A percentile compares a stretch with the other conserved stretches of the same genome.
Conservation (phyloP, 495 filamentous ascomycete species). For the Podospora australis region DNA sequence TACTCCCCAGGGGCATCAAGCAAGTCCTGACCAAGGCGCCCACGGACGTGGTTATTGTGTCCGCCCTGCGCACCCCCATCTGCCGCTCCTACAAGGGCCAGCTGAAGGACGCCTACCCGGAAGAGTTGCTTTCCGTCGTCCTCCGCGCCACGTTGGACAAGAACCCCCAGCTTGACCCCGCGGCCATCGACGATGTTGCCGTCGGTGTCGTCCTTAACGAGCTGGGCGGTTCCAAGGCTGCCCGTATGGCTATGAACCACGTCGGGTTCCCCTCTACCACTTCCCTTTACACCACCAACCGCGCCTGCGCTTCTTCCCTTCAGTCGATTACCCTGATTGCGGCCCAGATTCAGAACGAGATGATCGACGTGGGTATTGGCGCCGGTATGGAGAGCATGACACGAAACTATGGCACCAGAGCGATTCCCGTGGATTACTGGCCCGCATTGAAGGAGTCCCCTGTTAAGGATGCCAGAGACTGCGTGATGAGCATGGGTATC, state of each 20-base stretch:
- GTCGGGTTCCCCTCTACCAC: conserved; percentile 60
- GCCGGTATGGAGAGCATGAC: conserved; percentile 96
- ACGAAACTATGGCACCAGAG: conserved; percentile 72
- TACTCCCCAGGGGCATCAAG: conserved; percentile 51
- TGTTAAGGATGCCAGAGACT: conserved; percentile 69
- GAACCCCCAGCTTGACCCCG: conserved; percentile 67
- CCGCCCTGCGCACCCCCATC: conserved; percentile 78
- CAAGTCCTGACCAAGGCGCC: conserved; percentile 76
- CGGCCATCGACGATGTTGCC: conserved; percentile 68
- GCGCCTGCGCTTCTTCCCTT: conserved; percentile 74
- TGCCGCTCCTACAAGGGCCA: conserved; percentile 75
- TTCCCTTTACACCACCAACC: conserved; percentile 77
- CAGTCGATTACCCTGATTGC: conserved; percentile 66
- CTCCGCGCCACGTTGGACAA: conserved; percentile 72
- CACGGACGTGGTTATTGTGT: conserved; percentile 80
- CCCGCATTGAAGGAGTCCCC: conserved; percentile 57
- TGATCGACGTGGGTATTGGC: conserved; percentile 72
- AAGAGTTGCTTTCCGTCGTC: conserved; percentile 78
- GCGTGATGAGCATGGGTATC: conserved; percentile 89
- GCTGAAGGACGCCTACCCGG: conserved; percentile 83
- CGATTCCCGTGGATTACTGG: conserved; percentile 80
- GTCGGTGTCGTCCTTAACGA: conserved; percentile 86
- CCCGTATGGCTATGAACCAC: conserved; percentile 83
- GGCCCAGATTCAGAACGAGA: conserved; percentile 62
- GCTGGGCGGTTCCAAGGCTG: conserved; percentile 85